Evolutionary conservation across 1,139 yeast genomes (phyloP), one percentile per base, ranked within the genome.

Genomic region (Yamadazyma friedrichii): DNA sequence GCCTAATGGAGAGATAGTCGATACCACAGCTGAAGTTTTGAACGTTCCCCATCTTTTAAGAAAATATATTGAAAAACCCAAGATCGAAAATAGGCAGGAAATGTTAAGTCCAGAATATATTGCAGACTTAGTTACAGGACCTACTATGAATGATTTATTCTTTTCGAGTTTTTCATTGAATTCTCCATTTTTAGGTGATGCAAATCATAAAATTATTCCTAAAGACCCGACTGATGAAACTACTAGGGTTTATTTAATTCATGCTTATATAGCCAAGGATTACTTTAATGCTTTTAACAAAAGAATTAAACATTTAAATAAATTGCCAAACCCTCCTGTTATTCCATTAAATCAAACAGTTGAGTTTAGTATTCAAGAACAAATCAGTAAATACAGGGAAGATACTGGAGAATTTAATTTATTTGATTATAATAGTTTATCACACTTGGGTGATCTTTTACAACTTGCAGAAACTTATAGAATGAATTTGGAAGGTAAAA

Each of bases 101-200:
- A 67, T 72, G 35, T 48, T 57, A 15, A 54, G 59, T 36, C 77
- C 78, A 1, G 64, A 64, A 35, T 55, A 58, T 20, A 56, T 66
- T 9, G 63, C 67, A 3, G 76, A 70, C 44, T 44, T 67, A 15
- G 46, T 66, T n/a, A 49, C 62, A 2, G 53, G 51, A 11, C 62
- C 67, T 0, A 48, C 43, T 2, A 44, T 52, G 30, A 65, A 58
- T 36, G 75, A 71, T 40, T 44, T 60, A 8, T 44, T 70, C 41
- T 51, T 59, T 10, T 54, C 74, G 1, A 45, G 62, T 2, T 54
- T 70, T 33, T 56, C 72, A 1, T 47, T 50, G 28, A 53, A 62
- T 13, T 60, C 63, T 5, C 57, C 65, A 2, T 48, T 67, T 15
- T 50, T 58, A 28, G 75, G 74, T 3, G 61, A 61, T 35, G 12